Conservation (phyloP, 805 yeast genomes). For the Lipomyces spencermartinsiae region DNA sequence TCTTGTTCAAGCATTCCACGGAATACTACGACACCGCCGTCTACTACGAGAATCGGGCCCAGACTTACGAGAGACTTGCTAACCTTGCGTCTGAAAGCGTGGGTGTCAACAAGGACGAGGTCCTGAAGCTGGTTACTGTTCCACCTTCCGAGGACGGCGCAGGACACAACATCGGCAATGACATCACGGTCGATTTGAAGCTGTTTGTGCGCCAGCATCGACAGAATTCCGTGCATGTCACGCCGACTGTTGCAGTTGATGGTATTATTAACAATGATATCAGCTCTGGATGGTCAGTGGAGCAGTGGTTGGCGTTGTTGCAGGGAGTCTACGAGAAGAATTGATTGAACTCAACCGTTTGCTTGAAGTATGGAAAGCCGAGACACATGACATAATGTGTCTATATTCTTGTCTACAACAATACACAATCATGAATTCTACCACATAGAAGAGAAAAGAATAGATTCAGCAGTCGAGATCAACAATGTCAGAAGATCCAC, state of each 20-base stretch:
- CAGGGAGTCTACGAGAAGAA: conserved; percentile 22
- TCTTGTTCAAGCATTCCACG: conserved; percentile 61
- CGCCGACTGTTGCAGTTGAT: conserved; percentile 77
- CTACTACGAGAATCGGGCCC: conserved; percentile 58
- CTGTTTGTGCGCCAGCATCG: conserved; percentile 75
- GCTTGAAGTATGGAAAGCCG: background rate
- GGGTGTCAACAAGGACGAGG: conserved; percentile 50
- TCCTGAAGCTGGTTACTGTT: conserved; percentile 48
- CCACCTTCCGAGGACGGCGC: conserved; percentile 44
- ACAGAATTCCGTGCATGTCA: conserved; percentile 81
- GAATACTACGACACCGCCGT: conserved; percentile 68
- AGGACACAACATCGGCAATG: conserved; percentile 63
- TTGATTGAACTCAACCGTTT: background rate
- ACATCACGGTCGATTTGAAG: conserved; percentile 66
- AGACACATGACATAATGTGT: background rate
- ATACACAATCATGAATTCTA: background rate
- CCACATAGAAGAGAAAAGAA: background rate
- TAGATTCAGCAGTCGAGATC: background rate
- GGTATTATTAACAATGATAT: conserved; percentile 66
- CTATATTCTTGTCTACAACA: background rate
- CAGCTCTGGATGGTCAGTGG: conserved; percentile 66
- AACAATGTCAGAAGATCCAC: background rate
- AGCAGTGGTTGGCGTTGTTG: conserved; percentile 48
- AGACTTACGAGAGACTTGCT: conserved; percentile 61
- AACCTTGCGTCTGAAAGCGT: conserved; percentile 53